Percentiles rank a stretch among this genome's conserved stretches.
phyloP scores from a whole-genome alignment of 2,329 filamentous ascomycete genomes.

The Botrytis cinerea region DNA sequence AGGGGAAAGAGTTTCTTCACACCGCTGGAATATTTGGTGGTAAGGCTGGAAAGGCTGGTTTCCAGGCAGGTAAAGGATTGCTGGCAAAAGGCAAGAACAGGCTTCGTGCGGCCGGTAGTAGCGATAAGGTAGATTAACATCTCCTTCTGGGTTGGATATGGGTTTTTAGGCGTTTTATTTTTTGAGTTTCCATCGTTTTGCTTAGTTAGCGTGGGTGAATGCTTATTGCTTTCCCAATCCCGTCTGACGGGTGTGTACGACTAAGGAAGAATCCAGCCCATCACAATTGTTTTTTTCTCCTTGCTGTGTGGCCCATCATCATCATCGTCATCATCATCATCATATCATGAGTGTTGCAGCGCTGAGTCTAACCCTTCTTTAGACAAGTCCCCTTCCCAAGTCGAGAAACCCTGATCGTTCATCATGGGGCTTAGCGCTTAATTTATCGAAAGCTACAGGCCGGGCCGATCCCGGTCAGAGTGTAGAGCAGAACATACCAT shows the following conservation, averaged over 20 bases:
- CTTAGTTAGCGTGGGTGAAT: constrained; percentile 35
- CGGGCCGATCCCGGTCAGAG: not conserved
- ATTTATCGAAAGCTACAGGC: constrained; percentile 15
- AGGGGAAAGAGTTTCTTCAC: constrained; percentile 86
- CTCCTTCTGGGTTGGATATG: constrained; percentile 41
- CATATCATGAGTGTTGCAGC: constrained; percentile 36
- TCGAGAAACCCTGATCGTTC: constrained; percentile 45
- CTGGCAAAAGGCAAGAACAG: constrained; percentile 90
- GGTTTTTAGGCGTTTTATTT: constrained; percentile 36
- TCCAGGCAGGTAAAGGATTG: constrained; percentile 79
- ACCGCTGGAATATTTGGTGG: constrained; percentile 72
- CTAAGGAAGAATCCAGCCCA: constrained; percentile 40
- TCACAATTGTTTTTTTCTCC: constrained; percentile 36
- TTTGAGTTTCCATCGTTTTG: constrained; percentile 31
- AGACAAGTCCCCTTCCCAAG: constrained; percentile 44
- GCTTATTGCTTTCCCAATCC: constrained; percentile 34
- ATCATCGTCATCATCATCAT: constrained; percentile 26
- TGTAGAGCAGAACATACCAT: constrained; percentile 7
- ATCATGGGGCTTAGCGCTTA: constrained; percentile 47
- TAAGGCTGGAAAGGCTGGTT: constrained; percentile 66
- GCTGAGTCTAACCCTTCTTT: constrained; percentile 41
- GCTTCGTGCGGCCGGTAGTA: constrained; percentile 60
- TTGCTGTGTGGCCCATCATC: constrained; percentile 34
- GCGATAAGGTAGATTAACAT: constrained; percentile 84
- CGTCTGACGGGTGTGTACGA: constrained; percentile 42